Base-by-base conservation (phyloP, 2,329 filamentous ascomycete genomes). In the Ascochyta fabae region DNA sequence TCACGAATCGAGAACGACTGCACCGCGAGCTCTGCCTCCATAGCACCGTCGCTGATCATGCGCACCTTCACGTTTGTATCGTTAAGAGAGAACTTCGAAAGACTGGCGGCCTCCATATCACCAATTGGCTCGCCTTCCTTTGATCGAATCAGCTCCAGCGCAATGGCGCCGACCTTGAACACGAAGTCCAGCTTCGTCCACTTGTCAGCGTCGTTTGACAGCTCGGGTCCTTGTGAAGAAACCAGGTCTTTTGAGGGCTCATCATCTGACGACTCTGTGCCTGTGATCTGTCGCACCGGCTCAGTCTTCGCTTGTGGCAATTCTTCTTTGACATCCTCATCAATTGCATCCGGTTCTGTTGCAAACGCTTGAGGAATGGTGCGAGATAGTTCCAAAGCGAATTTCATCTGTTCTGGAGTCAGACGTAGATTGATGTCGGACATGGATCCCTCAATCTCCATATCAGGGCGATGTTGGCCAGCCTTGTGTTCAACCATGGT, bases 111-210 rank as follows among this genome's bases (percentile, higher is more conserved):
- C 53, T 91, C 87, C 12, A 94, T 71, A 65, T 92, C 86, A 2
- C 87, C 88, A n/a, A 97, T 86, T 0, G 94, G 93, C 64, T 87
- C 84, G 53, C 89, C 84, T 40, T 91, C 86, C 34, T 87, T 83
- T 2, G 89, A 91, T 59, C 91, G 85, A 53, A 98, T 86, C 42
- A 99, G 80, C 72, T 99, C 95, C 39, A 99, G 78, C 1, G 92
- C 92, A 61, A 99, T 88, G 3, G 91, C 94, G 56, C 91, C 88
- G 49, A 96, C 88, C 60, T 91, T 88, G 80, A 99, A 99, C 16
- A 94, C 86, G 41, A 99, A 84, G 70, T 99, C 95, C 53, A 99
- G 83, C 69, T 94, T 96, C 0, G 93, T 96, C 94, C 94, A 99
- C 2, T 86, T 88, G 58, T 91, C 85, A 1, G 85, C 80, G 50